These are phyloP conservation scores for Solanum clarkiae DNA, from an alignment of 257 asterid species.

Conservation along the genomic window DNA sequence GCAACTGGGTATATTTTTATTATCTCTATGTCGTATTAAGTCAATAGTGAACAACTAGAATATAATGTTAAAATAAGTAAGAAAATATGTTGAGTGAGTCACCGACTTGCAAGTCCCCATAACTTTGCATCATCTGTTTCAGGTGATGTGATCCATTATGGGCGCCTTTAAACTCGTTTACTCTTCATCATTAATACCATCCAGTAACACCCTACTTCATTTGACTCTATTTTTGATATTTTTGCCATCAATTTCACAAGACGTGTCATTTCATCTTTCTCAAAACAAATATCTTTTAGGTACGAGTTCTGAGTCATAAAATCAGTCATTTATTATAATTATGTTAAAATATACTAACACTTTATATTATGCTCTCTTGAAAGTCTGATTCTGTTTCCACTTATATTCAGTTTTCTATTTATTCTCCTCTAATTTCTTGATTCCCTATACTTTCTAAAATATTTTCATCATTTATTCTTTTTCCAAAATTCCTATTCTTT, in stretches of 20 bases:
- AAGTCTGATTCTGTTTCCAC: not conserved
- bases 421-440: not conserved
- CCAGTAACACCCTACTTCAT: not conserved
- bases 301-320: not conserved
- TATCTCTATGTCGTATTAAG: too few species aligned
- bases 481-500: not conserved
- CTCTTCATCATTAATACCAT: not conserved
- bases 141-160: not conserved
- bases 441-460: not conserved
- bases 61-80: not conserved
- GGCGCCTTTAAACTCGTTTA: not conserved
- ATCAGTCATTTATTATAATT: not conserved
- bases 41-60: too few species aligned
- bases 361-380: not conserved
- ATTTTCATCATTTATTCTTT: not conserved
- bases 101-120: not conserved
- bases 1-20: too few species aligned
- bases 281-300: not conserved
- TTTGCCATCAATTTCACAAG: not conserved
- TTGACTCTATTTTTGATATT: not conserved
- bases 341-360: not conserved
- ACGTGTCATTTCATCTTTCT: not conserved
- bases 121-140: not conserved
- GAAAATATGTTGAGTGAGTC: not conserved
- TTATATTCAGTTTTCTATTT: not conserved